Evolutionary conservation across 495 filamentous ascomycete genomes (phyloP), one percentile per base, ranked within the genome.

Genomic region (Hyphodiscus hymeniophilus): DNA sequence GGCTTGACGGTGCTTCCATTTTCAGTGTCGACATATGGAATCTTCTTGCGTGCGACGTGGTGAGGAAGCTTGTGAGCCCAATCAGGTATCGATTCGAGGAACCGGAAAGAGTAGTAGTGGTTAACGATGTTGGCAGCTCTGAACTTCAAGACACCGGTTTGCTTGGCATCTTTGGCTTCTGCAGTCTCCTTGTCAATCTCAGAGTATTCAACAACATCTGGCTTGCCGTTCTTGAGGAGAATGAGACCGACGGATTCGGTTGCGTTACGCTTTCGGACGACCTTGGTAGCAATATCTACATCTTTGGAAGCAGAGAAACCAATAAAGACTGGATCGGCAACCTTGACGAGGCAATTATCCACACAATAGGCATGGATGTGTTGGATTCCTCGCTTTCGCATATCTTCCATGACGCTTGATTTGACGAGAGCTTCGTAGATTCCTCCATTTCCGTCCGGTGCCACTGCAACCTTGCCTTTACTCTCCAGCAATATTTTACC

Each of bases 101-200:
- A 99, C 47, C 78, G 71, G 75, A 89, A 94, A 28, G 85, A 90
- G 73, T 99, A 99, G 76, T 96, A 99, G 74, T 99, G 92, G 75
- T 99, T 99, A 68, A 99, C 92, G 51, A 99, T 99, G 70, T 99
- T 99, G 54, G 90, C 92, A 42, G 92, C 91, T 35, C 92, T 82
- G 82, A 94, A 96, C 69, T 88, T 94, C 61, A 99, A 78, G 43
- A 97, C 71, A 36, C 79, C 80, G 1, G 76, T 73, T 59, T 97
- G 81, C 63, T 87, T 84, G 45, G 84, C 73, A 63, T 99, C 92
- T 62, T 84, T 80, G 54, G 89, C 90, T 62, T 95, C 89, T 30
- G 91, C 84, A 2, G 84, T 88, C 39, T 77, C 81, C 49, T 80
- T 66, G 73, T 95, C 87, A 57, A 99, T 97, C 66, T 99, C 92